Base-by-base conservation (phyloP, 257 asterid genomes). In the Datura wrightii region DNA sequence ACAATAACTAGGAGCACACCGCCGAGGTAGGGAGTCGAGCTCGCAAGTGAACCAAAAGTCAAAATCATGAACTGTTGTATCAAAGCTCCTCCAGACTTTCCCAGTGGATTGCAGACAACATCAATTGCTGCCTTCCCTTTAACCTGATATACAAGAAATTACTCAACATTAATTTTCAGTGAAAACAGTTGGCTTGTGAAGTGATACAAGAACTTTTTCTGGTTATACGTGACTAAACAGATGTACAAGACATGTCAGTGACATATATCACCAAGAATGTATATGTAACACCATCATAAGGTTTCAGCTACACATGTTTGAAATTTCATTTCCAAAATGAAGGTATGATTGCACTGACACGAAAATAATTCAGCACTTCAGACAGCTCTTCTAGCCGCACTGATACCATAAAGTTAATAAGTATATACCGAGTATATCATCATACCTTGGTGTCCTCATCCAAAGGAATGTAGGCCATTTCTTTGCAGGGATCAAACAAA, bases 51-150 rank as follows among this genome's bases (percentile, higher is more conserved):
- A 4, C 99, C 98, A 34, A 97, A 97, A 58, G 94, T 89, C 76
- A 97, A 70, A 72, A 97, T 97, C 99, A 97, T 93, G 92, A 97
- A 97, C 86, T 97, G 98, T 86, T 94, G 98, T 85, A 97, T 97
- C 59, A 97, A 78, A 52, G 99, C 99, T 14, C 99, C 99, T 41
- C 99, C 98, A 4, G 99, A 97, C 79, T 97, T 97, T 10, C 99
- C 99, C 86, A 95, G 50, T 2, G 98, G 98, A 82, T 97, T 97
- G 94, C 99, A 97, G 39, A 97, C 98, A 7, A 97, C 98, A 67
- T 97, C 99, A 71, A 97, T 95, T 9, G 98, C 98, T 55, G 99
- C 98, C 84, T 97, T 97, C 63, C 99, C 99, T 91, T 97, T 97
- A 42, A 97, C 92, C 98, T 96, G 94, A 79, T 69, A 79, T 69